Conservation (phyloP, 495 filamentous ascomycete species). For the Apodospora peruviana region DNA sequence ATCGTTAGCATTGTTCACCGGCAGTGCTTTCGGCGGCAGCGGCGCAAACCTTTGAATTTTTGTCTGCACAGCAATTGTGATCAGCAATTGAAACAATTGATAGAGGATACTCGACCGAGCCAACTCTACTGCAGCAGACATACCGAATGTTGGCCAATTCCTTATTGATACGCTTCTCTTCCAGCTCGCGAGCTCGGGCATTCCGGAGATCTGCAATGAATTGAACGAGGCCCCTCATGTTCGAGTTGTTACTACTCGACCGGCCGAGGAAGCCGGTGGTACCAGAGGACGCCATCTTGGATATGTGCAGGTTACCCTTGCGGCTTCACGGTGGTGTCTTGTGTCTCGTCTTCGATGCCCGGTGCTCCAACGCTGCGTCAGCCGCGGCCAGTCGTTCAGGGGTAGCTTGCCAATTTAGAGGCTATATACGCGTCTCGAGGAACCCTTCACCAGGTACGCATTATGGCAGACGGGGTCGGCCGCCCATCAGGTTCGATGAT, state of each 20-base stretch:
- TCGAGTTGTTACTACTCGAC: slow-evolving; percentile 56
- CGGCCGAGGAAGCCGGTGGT: slow-evolving; percentile 55
- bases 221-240: slow-evolving; percentile 85
- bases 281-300: slow-evolving; percentile 49
- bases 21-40: background rate
- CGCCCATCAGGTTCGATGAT: background rate
- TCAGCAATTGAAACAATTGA: background rate
- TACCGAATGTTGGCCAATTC: slow-evolving; percentile 95
- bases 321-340: no score
- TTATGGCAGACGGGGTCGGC: background rate
- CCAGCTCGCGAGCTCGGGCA: slow-evolving; percentile 87
- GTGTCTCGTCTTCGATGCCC: no score
- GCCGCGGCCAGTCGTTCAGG: background rate
- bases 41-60: slow-evolving; percentile 65
- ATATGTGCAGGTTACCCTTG: background rate
- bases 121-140: slow-evolving; percentile 3
- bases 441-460: background rate
- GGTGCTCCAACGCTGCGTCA: no score
- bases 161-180: slow-evolving; percentile 99
- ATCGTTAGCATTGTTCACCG: slow-evolving; percentile 10
- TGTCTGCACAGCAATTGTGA: slow-evolving; percentile 43
- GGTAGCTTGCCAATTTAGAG: background rate
- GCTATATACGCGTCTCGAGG: background rate
- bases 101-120: background rate
- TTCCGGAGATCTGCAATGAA: slow-evolving; percentile 98